These are phyloP conservation scores for Xylaria flabelliformis DNA, from an alignment of 495 filamentous ascomycete species.

Conservation along the genomic window DNA sequence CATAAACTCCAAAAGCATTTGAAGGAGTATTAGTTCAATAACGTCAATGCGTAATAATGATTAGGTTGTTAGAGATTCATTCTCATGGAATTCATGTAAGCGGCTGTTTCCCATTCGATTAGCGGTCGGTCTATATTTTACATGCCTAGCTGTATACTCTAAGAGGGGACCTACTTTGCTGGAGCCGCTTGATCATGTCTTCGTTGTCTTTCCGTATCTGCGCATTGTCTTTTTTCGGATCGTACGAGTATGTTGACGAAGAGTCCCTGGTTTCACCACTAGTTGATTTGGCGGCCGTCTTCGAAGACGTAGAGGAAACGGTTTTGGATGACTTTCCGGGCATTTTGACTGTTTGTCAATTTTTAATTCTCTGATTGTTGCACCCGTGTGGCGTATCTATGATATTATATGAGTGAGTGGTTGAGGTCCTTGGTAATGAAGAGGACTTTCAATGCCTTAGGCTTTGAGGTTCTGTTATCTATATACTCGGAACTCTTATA, in stretches of 20 bases:
- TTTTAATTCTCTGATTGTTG: not conserved
- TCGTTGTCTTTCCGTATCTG: slow-evolving; percentile 1
- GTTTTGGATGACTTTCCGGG: slow-evolving; percentile 14
- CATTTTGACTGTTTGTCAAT: slow-evolving; percentile 5
- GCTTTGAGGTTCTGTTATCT: not conserved
- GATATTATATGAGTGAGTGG: not conserved
- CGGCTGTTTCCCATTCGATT: slow-evolving; percentile 7
- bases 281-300: not conserved
- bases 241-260: slow-evolving; percentile 24
- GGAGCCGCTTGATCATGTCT: slow-evolving; percentile 13
- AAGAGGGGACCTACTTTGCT: not conserved
- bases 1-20: no score
- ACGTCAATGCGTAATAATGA: not conserved
- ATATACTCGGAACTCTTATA: slow-evolving; percentile 1
- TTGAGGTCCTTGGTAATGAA: not conserved
- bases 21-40: not conserved
- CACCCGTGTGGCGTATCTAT: not conserved
- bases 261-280: slow-evolving; percentile 20
- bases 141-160: not conserved
- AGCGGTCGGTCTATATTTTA: not conserved
- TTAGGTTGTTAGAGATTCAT: slow-evolving; percentile 17
- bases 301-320: not conserved
- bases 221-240: slow-evolving; percentile 11
- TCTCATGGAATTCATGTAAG: slow-evolving; percentile 19
- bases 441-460: slow-evolving; percentile 3